These are phyloP conservation scores for Straminergon stramineum DNA, from an alignment of 225 moss, liverwort and hornwort species.

Conservation along the genomic window DNA sequence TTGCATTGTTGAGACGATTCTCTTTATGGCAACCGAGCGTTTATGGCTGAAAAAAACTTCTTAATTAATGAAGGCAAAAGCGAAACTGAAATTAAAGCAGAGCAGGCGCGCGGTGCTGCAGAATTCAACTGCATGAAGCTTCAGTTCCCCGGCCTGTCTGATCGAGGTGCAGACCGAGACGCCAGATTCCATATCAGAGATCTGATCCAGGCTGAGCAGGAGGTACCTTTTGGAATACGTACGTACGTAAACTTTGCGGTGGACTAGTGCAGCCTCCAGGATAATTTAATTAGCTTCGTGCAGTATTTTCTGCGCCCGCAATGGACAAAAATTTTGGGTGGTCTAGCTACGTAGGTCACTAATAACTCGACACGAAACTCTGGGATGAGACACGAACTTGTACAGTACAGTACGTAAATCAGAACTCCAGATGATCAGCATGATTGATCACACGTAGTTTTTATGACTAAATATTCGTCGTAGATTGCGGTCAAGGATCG, in stretches of 20 bases:
- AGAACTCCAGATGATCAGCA: background rate
- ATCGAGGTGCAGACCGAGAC: background rate
- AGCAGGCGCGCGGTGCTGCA: background rate
- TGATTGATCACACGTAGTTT: background rate
- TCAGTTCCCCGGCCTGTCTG: background rate
- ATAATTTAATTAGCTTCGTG: background rate
- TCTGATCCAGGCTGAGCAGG: background rate
- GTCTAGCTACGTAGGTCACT: background rate
- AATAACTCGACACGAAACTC: too few relatives aligned
- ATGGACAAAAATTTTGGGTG: background rate
- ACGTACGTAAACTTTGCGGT: conserved; percentile 5
- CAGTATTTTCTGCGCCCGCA: background rate
- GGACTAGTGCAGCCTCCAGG: background rate
- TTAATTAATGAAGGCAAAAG: background rate
- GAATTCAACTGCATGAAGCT: background rate
- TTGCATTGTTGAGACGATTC: conserved; percentile 23
- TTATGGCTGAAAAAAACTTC: conserved; percentile 6
- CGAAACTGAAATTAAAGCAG: background rate
- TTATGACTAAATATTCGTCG: background rate
- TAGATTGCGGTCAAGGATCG: background rate
- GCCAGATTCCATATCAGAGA: background rate
- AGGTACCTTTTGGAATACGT: conserved; percentile 1
- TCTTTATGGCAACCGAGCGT: conserved; percentile 32
- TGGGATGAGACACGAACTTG: background rate
- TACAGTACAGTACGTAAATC: background rate